Evolutionary conservation across 1,284 basidiomycete species (phyloP), one percentile per base, ranked within the genome.

Genomic region (Mycosarcoma mackinlayi): DNA sequence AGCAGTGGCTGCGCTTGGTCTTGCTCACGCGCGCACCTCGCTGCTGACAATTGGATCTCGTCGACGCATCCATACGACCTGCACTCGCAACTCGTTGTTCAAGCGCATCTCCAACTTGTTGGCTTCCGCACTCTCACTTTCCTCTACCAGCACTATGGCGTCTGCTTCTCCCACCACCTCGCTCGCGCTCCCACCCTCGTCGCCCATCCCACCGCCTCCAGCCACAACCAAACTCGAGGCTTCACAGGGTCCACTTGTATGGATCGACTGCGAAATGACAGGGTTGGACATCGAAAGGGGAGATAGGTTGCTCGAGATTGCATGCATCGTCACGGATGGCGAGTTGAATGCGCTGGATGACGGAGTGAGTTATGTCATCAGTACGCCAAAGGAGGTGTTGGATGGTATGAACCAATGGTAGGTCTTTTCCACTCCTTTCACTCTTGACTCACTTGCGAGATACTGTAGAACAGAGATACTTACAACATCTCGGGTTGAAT

Each of bases 251-350:
- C 91, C 92, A 9, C 83, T 93, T 45, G 90, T 93, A 2, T 93
- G 92, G 92, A 87, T 93, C 47, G 92, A 93, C 80, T 92, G 91
- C 77, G 92, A 93, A 83, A 93, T 93, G 92, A 92, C 91, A 2
- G 89, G 89, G 5, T 81, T 89, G 21, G 83, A 90, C 76, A 86
- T 86, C 4, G 85, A 86, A 25, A 88, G 82, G 27, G 61, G 61
- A 0, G 90, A 93, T 79, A 88, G 88, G 57, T 87, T 93, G 23
- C 79, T 93, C 4, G 92, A 93, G 80, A 84, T 82, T 88, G 92
- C 85, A 0, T 90, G 92, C 28, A 83, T 94, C 27, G 89, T 94
- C 45, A 93, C 92, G 1, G 86, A 93, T 66, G 92, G 91, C 8
- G 86, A 92, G 62, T 84, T 94, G 34, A 86, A 90, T 19, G 77